A percentile compares a stretch with the other conserved stretches of the same genome.
Evolutionary conservation across 768 basidiomycete genomes (phyloP).

Genomic region (Kondoa malvinella): DNA sequence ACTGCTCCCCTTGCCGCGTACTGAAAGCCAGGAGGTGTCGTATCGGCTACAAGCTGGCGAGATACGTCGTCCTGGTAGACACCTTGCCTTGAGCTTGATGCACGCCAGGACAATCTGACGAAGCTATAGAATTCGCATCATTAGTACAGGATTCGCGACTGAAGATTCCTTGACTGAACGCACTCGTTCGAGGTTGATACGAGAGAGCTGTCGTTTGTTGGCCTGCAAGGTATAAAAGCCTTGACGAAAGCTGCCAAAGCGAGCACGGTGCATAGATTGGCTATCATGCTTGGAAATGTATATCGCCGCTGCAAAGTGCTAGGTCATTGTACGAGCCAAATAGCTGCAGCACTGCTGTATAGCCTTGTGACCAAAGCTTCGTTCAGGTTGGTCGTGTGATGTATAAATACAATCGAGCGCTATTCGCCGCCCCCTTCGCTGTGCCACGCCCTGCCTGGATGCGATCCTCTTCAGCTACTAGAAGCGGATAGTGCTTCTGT

Average conservation of each 20-base stretch:
- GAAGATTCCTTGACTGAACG: neutral
- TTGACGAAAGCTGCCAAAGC: slow-evolving; percentile 10
- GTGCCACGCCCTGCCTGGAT: too few species aligned
- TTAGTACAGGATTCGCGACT: neutral
- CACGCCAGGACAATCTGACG: slow-evolving; percentile 17
- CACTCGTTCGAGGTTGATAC: neutral
- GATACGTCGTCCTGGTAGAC: slow-evolving; percentile 34
- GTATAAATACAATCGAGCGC: too few species aligned
- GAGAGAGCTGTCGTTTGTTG: slow-evolving; percentile 8
- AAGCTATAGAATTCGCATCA: neutral
- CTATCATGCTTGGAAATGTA: too few species aligned
- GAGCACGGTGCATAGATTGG: too few species aligned
- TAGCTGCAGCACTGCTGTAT: too few species aligned
- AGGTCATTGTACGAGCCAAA: too few species aligned
- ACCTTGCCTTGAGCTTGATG: slow-evolving; percentile 20
- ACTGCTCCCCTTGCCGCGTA: slow-evolving; percentile 37
- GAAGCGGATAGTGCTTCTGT: too few species aligned
- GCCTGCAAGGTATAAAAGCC: neutral
- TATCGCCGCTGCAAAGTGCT: too few species aligned
- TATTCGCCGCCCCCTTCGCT: too few species aligned
- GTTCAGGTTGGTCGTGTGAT: too few species aligned
- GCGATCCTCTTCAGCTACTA: too few species aligned
- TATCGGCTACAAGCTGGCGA: slow-evolving; percentile 44
- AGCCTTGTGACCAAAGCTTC: too few species aligned
- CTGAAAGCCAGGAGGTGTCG: slow-evolving; percentile 38